Percentiles rank a stretch among this genome's conserved stretches.
Conservation (phyloP, 2,329 filamentous ascomycete species). For the Epichloe scottii region DNA sequence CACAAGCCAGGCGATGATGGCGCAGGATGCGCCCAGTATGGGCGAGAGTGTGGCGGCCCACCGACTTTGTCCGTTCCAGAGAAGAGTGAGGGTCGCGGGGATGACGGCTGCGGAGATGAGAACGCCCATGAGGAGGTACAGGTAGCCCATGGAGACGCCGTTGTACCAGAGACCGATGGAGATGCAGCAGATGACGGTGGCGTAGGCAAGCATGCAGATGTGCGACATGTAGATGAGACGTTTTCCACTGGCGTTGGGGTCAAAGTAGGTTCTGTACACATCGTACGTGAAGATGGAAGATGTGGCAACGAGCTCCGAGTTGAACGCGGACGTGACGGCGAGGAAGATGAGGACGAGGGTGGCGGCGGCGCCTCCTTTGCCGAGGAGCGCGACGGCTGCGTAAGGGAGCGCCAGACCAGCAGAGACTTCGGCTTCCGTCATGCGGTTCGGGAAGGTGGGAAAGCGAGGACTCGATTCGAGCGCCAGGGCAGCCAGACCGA, state of each 20-base stretch:
- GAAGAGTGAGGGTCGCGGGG: conserved; percentile 65
- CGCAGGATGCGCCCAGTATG: conserved; percentile 51
- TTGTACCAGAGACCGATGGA: conserved; percentile 62
- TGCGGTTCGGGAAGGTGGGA: conserved; percentile 60
- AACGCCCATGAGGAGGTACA: conserved; percentile 84
- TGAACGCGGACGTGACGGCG: conserved; percentile 77
- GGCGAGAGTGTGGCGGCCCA: conserved; percentile 57
- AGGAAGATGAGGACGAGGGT: conserved; percentile 78
- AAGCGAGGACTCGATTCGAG: conserved; percentile 62
- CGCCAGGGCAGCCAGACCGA: conserved; percentile 71
- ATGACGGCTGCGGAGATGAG: conserved; percentile 80
- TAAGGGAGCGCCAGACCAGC: conserved; percentile 78
- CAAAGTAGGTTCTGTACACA: conserved; percentile 77
- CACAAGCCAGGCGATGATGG: conserved; percentile 64
- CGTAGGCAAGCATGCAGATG: conserved; percentile 56
- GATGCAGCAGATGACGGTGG: conserved; percentile 65
- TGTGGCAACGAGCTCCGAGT: conserved; percentile 74
- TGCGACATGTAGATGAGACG: conserved; percentile 73
- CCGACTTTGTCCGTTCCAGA: conserved; percentile 70
- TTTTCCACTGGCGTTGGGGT: conserved; percentile 62
- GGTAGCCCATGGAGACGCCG: conserved; percentile 75
- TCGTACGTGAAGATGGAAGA: conserved; percentile 82
- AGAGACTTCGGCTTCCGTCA: conserved; percentile 61
- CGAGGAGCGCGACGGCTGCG: conserved; percentile 71
- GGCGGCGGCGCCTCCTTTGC: conserved; percentile 65